A percentile compares a stretch with the other conserved stretches of the same genome.
phyloP scores from a whole-genome alignment of 2,329 filamentous ascomycete genomes.

The Nothophaeocryptopus gaeumannii region DNA sequence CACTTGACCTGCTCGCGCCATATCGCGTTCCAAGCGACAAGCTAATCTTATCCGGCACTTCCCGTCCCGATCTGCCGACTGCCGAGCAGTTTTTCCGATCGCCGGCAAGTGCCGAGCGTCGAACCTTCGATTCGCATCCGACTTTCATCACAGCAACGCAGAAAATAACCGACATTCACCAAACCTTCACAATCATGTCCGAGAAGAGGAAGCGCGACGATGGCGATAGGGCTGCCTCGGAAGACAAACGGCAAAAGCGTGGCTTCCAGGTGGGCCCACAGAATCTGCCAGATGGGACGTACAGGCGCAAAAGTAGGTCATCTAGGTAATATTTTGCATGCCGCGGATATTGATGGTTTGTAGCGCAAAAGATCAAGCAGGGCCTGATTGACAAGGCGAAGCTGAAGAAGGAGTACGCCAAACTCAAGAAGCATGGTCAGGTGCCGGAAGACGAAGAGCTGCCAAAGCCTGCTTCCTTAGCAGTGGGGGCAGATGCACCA shows the following conservation, averaged over 20 bases:
- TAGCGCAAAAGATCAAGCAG: slow-evolving; percentile 85
- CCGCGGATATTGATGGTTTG: slow-evolving; percentile 4
- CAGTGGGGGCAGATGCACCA: slow-evolving; percentile 17
- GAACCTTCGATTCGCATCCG: no score
- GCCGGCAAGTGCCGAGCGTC: no score
- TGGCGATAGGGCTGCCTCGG: slow-evolving; percentile 12
- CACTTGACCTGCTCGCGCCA: no score
- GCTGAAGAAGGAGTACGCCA: slow-evolving; percentile 87
- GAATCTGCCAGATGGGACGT: slow-evolving; percentile 85
- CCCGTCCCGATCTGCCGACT: no score
- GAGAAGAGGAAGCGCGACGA: slow-evolving; percentile 23
- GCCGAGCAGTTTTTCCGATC: no score
- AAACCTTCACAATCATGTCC: slow-evolving; percentile 15
- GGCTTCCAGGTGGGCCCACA: slow-evolving; percentile 85
- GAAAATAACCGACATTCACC: not conserved
- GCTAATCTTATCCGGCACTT: no score
- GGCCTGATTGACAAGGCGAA: slow-evolving; percentile 89
- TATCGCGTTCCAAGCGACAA: no score
- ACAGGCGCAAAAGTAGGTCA: slow-evolving; percentile 66
- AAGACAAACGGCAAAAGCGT: slow-evolving; percentile 54
- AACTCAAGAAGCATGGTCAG: slow-evolving; percentile 65
- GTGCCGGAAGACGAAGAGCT: slow-evolving; percentile 29
- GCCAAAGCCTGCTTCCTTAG: slow-evolving; percentile 31
- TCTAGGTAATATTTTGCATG: not conserved
- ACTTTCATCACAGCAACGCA: not conserved